These are phyloP conservation scores for Zygotorulaspora chibaensis DNA, from an alignment of 805 yeast genomes.

Conservation along the genomic window DNA sequence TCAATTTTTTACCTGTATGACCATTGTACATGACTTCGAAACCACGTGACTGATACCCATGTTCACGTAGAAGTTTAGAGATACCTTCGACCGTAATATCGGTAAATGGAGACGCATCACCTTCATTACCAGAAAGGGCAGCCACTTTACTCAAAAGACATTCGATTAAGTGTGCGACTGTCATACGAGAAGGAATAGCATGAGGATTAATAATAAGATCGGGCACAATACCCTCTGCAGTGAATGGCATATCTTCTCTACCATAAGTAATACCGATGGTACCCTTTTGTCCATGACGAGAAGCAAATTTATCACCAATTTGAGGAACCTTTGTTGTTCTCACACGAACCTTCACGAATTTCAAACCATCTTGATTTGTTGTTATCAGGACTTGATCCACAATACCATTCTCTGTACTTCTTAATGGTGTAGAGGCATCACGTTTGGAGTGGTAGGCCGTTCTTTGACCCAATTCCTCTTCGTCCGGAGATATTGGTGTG, in stretches of 20 bases:
- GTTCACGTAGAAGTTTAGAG: slow-evolving; percentile 85
- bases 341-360: slow-evolving; percentile 96
- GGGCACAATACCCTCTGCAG: slow-evolving; percentile 93
- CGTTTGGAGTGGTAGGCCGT: slow-evolving; percentile 97
- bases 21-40: slow-evolving; percentile 99
- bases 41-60: slow-evolving; percentile 97
- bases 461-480: slow-evolving; percentile 97
- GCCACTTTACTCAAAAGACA: slow-evolving; percentile 95
- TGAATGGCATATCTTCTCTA: slow-evolving; percentile 98
- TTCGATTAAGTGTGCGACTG: slow-evolving; percentile 98
- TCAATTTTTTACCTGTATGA: slow-evolving; percentile 94
- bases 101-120: slow-evolving; percentile 99
- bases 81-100: slow-evolving; percentile 98
- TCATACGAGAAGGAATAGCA: slow-evolving; percentile 99
- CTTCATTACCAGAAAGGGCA: slow-evolving; percentile 90
- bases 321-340: slow-evolving; percentile 98
- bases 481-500: slow-evolving; percentile 98
- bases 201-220: slow-evolving; percentile 97
- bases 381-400: slow-evolving; percentile 96
- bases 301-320: slow-evolving; percentile 98
- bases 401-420: slow-evolving; percentile 96
- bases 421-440: slow-evolving; percentile 95
- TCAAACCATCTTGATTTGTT: slow-evolving; percentile 96
- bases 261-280: slow-evolving; percentile 98
- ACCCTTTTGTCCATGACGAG: slow-evolving; percentile 99